Evolutionary conservation across 345 rosid genomes (phyloP), one percentile per base, ranked within the genome.

Genomic region (Sonneratia caseolaris): DNA sequence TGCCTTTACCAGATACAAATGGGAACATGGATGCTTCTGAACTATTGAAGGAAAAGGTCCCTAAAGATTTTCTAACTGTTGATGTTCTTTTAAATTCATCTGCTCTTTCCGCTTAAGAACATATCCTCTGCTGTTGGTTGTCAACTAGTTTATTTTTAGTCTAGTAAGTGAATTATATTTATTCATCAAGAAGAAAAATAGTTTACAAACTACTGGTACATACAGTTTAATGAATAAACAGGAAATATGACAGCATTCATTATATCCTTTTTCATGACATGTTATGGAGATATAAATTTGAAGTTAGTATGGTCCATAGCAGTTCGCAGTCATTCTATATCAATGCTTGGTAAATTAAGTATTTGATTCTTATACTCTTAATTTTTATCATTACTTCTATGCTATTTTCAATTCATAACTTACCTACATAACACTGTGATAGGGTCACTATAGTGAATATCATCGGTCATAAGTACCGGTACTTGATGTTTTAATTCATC

Each of bases 21-120:
- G 86, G 86, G 67, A 69, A 74, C 78, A 70, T 87, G 72, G 91
- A 89, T 76, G 86, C 89, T 70, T 91, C 98, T 75, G 96, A 91
- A 73, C 78, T 91, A 66, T 77, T 91, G 81, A 93, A 93, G 81
- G 97, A 93, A 76, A 93, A 88, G 96, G 98, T 93, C 73, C 62
- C 79, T 74, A 62, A n/a, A n/a, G 66, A 14, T 76, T 64, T 43
- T 48, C 57, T 40, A 13, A 3, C 36, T 68, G 3, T 68, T 3
- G 0, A 62, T 32, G 66, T 62, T 13, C 38, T 27, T 62, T 27
- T 62, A 62, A 12, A 22, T 8, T 24, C 64, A n/a, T 59, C 32
- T 11, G n/a, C 5, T 22, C 57, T 53, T 53, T 21, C 5, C 18
- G 57, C 57, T 3, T 19, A 53, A 19, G 21, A 53, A 53, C 59